Evolutionary conservation across 2,329 filamentous ascomycete species (phyloP), one percentile per base, ranked within the genome.

Genomic region (Fusarium austroafricanum): DNA sequence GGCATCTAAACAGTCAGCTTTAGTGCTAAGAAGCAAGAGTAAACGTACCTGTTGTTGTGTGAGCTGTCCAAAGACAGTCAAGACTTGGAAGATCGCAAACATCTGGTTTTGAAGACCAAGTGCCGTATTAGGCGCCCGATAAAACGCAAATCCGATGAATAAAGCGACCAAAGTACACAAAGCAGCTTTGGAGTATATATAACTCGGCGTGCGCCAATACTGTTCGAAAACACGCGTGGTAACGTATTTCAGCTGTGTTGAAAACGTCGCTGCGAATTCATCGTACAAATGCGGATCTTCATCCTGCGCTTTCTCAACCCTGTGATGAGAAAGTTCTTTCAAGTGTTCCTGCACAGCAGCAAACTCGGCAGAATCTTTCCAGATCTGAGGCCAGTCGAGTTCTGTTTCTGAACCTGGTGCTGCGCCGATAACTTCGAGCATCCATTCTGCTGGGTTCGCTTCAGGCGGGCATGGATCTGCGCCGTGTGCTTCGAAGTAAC

Each of bases 71-170:
- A 92, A 92, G 75, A 92, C 89, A 10, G 88, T 92, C 51, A 87
- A 79, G 47, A 92, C 80, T 84, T 89, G 86, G 38, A 92, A 83
- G 33, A 87, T 88, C 2, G 90, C 85, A 61, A 92, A 92, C 78
- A 92, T 86, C 61, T 90, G 87, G 74, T 92, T 90, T 71, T 92
- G 89, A 11, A 92, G 79, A 18, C 90, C 90, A 67, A 90, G 87
- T n/a, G 86, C 82, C 0, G 86, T 87, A 2, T 72, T 73, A 0
- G 72, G 81, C 11, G 87, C 83, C 21, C 88, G 84, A 78, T 84
- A 90, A 73, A 92, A 91, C 0, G 87, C 89, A 72, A 91, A 91
- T 0, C 90, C 90, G 60, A 92, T 71, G 3, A 75, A 75, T 1
- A 74, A 5, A 0, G 65, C 38, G 0, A 72, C 43, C 0, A 65